phyloP scores from a whole-genome alignment of 2,329 filamentous ascomycete genomes.

The Chaetoscypha palmicola region DNA sequence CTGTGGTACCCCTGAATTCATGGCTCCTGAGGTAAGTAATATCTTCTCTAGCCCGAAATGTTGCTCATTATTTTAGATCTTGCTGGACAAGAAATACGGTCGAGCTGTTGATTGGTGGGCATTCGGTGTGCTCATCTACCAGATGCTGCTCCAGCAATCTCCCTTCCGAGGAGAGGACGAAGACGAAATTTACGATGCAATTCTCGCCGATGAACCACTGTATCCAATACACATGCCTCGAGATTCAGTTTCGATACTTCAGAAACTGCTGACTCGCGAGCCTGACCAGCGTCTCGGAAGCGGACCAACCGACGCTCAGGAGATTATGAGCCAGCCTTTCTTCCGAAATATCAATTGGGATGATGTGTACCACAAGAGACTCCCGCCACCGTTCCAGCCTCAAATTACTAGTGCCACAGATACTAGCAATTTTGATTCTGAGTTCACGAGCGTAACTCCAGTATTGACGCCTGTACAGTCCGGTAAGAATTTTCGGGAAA shows the following conservation, averaged over 20 bases:
- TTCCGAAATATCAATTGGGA: slow-evolving; percentile 99
- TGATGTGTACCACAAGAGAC: slow-evolving; percentile 92
- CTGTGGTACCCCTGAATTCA: slow-evolving; percentile 98
- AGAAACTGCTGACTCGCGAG: slow-evolving; percentile 93
- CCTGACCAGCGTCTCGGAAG: slow-evolving; percentile 88
- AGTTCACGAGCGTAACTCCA: slow-evolving; percentile 97
- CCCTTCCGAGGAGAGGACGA: slow-evolving; percentile 98
- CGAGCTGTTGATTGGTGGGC: slow-evolving; percentile 99
- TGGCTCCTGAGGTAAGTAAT: slow-evolving; percentile 81
- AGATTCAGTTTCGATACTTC: slow-evolving; percentile 93
- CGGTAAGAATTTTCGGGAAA: slow-evolving; percentile 52
- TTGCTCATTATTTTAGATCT: slow-evolving; percentile 54
- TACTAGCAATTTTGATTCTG: slow-evolving; percentile 98
- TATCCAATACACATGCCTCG: slow-evolving; percentile 99
- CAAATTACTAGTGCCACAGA: slow-evolving; percentile 87
- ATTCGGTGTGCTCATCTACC: slow-evolving; percentile 97
- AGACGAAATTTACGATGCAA: slow-evolving; percentile 98
- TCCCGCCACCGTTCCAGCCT: slow-evolving; percentile 82
- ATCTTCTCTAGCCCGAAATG: slow-evolving; percentile 5
- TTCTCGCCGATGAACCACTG: slow-evolving; percentile 91
- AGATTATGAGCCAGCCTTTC: slow-evolving; percentile 98
- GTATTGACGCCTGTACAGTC: slow-evolving; percentile 96
- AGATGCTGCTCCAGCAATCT: slow-evolving; percentile 98
- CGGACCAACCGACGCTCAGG: slow-evolving; percentile 92
- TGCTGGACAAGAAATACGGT: slow-evolving; percentile 97